Evolutionary conservation across 2,329 filamentous ascomycete genomes (phyloP), one percentile per base, ranked within the genome.

Genomic region (Dothideomycetes sp.): DNA sequence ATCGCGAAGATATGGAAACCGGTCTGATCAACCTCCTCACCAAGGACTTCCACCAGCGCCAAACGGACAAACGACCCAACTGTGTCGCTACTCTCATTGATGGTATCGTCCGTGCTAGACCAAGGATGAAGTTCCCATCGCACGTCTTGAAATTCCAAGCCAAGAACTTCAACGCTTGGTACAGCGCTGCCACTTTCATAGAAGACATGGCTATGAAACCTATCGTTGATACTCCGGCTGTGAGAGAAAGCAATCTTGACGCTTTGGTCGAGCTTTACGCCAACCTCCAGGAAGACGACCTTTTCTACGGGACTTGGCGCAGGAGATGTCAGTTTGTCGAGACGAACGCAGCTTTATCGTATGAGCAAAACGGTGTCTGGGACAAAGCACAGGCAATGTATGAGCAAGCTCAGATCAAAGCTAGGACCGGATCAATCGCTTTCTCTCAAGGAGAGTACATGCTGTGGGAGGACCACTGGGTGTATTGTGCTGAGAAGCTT

Each of bases 381-480:
- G 91, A 98, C 54, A 96, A 96, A 64, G 88, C 93, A 1, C 93
- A 98, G 64, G 84, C 84, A 55, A 82, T 95, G 67, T 98, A 96
- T 60, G 91, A 99, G 62, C 82, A 82, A 42, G 91, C 93, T 0
- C 93, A 98, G 62, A 86, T 98, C 60, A 98, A 96, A 61, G 91
- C 93, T 31, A 78, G 93, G 33, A 96, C 89, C 1, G 91, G 88
- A 37, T 85, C 89, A n/a, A 78, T 96, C 46, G 89, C 91, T 0
- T 96, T 95, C 61, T 94, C 89, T 1, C 84, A 93, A 53, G 87
- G 82, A 22, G 91, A 99, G 62, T 99, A 99, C 63, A 95, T 94
- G 76, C 74, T 99, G 1, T 99, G 91, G 91, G 91, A 99, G 63
- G 91, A 99, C 57, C 93, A 98, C 53, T 99, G 91, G 91, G 81